phyloP scores from a whole-genome alignment of 768 basidiomycete species.

The Russula abietina region DNA sequence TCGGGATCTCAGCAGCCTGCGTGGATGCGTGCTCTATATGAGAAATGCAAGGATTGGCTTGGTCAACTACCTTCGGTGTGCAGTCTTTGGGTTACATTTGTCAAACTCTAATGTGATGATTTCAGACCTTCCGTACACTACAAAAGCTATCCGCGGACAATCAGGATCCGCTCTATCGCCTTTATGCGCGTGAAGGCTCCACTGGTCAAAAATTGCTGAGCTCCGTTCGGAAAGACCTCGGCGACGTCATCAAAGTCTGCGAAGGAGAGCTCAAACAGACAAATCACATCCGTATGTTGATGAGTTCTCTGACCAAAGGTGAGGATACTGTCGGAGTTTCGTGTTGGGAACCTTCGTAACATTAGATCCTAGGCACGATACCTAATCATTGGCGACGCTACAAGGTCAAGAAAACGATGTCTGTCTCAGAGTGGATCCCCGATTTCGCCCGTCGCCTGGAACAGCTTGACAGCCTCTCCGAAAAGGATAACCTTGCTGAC shows the following conservation, averaged over 20 bases:
- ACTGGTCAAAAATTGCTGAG: slow-evolving; percentile 76
- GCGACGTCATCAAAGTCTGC: slow-evolving; percentile 77
- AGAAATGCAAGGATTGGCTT: slow-evolving; percentile 83
- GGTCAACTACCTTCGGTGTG: slow-evolving; percentile 66
- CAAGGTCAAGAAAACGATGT: slow-evolving; percentile 78
- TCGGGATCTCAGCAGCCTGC: slow-evolving; percentile 74
- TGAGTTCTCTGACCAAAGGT: slow-evolving; percentile 91
- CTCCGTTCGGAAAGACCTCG: slow-evolving; percentile 74
- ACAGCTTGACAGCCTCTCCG: slow-evolving; percentile 74
- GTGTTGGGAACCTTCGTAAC: slow-evolving; percentile 19
- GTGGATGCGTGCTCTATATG: slow-evolving; percentile 87
- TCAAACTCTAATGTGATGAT: slow-evolving; percentile 18
- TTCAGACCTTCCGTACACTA: slow-evolving; percentile 58
- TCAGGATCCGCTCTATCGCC: slow-evolving; percentile 79
- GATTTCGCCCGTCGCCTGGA: slow-evolving; percentile 72
- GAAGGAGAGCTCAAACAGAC: slow-evolving; percentile 89
- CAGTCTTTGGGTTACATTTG: not conserved
- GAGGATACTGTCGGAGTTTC: slow-evolving; percentile 20
- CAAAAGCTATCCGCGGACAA: slow-evolving; percentile 62
- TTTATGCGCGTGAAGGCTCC: slow-evolving; percentile 82
- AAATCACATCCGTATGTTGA: slow-evolving; percentile 86
- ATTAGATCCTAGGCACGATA: slow-evolving; percentile 58
- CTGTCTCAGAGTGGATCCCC: slow-evolving; percentile 79
- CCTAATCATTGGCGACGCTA: slow-evolving; percentile 85
- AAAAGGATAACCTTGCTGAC: slow-evolving; percentile 55